Evolutionary conservation across 1,139 yeast species (phyloP), one percentile per base, ranked within the genome.

Genomic region (Pneumocystis murina): DNA sequence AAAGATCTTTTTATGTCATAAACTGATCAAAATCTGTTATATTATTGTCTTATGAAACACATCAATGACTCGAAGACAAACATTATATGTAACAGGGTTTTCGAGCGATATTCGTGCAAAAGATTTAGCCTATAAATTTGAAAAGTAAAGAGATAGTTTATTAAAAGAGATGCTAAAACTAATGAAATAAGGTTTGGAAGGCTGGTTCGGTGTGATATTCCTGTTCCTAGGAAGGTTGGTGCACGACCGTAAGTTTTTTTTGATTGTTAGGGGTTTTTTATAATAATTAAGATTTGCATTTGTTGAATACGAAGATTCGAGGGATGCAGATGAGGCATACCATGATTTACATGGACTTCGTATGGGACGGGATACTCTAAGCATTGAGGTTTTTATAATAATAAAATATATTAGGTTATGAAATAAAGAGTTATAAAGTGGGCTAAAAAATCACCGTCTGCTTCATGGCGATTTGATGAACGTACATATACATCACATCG

Each of bases 51-150:
- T 33, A 33, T 33, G 35, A 33, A 33, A 7, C 35, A 33, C 24
- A 4, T 24, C 48, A 40, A 60, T 60, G 55, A 38, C 60, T 2
- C 62, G 59, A 2, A 48, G 55, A 48, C 55, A 48, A 12, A 48
- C 55, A 2, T 30, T 83, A 65, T 83, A 83, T 71, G 85, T 83
- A 59, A 81, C 85, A 41, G 79, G 89, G 38, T 84, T 85, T 72
- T 73, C 78, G 60, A 79, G 78, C 67, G 87, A 81, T 59, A 76
- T 84, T 64, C 79, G 81, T 71, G 89, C 89, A 39, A 82, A 82
- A 62, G 86, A 82, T 67, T 77, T 85, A 68, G 89, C 88, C 12
- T 82, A 84, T 43, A 84, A 82, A 63, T 84, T 85, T 71, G 89
- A 85, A 75, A 78, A 79, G 86, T 84, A 80, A 73, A 85, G 80